phyloP scores from a whole-genome alignment of 345 rosid genomes.

The Salix purpurea region DNA sequence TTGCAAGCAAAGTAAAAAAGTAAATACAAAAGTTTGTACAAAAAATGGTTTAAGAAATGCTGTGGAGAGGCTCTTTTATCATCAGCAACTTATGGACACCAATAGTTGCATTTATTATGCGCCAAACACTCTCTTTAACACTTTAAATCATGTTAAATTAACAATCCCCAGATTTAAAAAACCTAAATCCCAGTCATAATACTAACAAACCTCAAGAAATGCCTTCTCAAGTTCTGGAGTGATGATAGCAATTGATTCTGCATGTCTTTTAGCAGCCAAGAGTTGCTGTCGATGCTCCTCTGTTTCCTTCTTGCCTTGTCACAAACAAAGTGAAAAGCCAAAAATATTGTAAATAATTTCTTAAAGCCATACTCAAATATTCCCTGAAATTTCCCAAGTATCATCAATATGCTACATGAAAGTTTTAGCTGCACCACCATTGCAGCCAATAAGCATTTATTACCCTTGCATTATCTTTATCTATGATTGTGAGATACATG shows the following conservation, averaged over 20 bases:
- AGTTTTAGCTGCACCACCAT: not conserved
- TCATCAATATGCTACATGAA: not conserved
- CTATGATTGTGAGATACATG: not conserved
- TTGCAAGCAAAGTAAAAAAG: too few species aligned
- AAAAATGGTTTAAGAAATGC: too few species aligned
- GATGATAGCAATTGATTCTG: conserved; percentile 69
- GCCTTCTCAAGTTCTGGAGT: conserved; percentile 75
- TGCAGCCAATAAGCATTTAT: not conserved
- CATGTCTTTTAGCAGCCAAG: conserved; percentile 64
- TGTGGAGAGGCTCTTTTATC: too few species aligned
- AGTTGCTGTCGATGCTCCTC: conserved; percentile 48
- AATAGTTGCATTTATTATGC: too few species aligned
- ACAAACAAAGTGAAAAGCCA: conserved; percentile 13
- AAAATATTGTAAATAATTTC: not conserved
- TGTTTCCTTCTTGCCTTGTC: conserved; percentile 61
- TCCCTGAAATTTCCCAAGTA: not conserved
- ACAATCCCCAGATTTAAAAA: not conserved
- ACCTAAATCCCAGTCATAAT: not conserved
- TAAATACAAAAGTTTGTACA: too few species aligned
- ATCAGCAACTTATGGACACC: too few species aligned
- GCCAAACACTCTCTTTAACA: not conserved
- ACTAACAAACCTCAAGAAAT: conserved; percentile 59
- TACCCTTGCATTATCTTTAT: not conserved
- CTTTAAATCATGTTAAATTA: not conserved
- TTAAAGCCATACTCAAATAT: not conserved